Percentiles rank a stretch among this genome's conserved stretches.
phyloP scores from a whole-genome alignment of 768 basidiomycete genomes.

The Paxillus involutus region DNA sequence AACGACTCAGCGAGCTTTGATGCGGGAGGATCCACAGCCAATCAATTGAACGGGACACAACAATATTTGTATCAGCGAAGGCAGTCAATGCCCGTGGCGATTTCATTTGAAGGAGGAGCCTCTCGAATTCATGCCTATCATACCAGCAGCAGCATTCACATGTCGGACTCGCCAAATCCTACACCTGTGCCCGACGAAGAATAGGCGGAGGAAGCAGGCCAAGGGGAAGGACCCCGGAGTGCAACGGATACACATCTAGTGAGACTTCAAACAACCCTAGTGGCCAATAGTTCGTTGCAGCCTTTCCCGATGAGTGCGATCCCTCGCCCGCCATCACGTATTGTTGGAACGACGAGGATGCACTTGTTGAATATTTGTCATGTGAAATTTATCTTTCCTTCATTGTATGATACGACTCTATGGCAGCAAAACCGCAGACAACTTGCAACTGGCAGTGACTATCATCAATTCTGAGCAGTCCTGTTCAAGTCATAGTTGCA shows the following conservation, averaged over 20 bases:
- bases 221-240: conserved; percentile 51
- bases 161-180: conserved; percentile 62
- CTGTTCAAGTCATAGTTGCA: neutral
- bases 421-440: too few relatives aligned
- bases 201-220: conserved; percentile 39
- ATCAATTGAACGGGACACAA: conserved; percentile 22
- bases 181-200: conserved; percentile 45
- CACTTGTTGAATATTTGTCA: too few relatives aligned
- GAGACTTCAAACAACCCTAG: conserved; percentile 56
- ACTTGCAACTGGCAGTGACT: too few relatives aligned
- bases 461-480: too few relatives aligned
- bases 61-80: conserved; percentile 31
- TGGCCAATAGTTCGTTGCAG: conserved; percentile 54
- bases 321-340: conserved; percentile 59
- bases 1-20: conserved; percentile 54
- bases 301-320: conserved; percentile 68
- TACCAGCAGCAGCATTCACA: conserved; percentile 35
- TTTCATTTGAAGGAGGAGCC: conserved; percentile 43
- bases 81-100: conserved; percentile 39
- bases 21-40: conserved; percentile 38
- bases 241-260: conserved; percentile 26
- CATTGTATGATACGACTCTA: too few relatives aligned
- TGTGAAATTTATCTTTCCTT: too few relatives aligned
- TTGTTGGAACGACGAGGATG: conserved; percentile 88
- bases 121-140: conserved; percentile 28